Base-by-base conservation (phyloP, 148 eudicot genomes). In the Heliosperma pusillum region DNA sequence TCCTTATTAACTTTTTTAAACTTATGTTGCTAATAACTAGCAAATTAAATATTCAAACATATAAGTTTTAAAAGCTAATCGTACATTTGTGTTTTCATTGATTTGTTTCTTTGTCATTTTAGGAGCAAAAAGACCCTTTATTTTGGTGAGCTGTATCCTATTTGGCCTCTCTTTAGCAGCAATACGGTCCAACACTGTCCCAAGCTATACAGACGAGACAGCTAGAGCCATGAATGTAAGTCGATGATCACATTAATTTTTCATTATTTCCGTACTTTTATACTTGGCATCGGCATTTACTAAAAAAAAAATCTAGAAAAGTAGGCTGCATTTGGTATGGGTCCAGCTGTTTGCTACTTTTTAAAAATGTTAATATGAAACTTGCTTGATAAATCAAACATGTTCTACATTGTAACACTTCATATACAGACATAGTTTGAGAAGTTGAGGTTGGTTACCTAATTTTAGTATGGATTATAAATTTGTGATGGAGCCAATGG, bases 151-250 rank as follows among this genome's bases (percentile, higher is more conserved):
- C 30, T 81, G 82, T 55, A 61, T 79, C 82, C 77, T 92, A 56
- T 88, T 90, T 81, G 89, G 83, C 71, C 82, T 95, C 77, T 92
- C 98, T 20, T 77, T 95, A 24, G 82, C 84, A 78, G 93, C 86
- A 55, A 76, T 88, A 55, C 65, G 78, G 76, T 81, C 86, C 42
- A 96, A 91, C 63, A 3, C 80, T 44, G 72, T 88, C 74, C 93
- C 93, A 45, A 85, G 94, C 55, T 95, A 88, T 79, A 89, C 94
- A 25, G 96, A 89, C 70, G 97, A 92, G 56, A 82, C 80, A 77
- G 85, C 99, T 67, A 86, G 97, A 84, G 83, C 97, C 77, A 90
- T 95, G 71, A 92, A 95, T 80, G 99, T 92, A 76, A 88, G 96
- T 79, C n/a, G 12, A 29, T 59, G 29, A 12, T 19, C 4, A 25